A percentile compares a stretch with the other conserved stretches of the same genome.
These are phyloP conservation scores for Aspergillus candidus DNA, from an alignment of 2,329 filamentous ascomycete genomes.

Conservation along the genomic window DNA sequence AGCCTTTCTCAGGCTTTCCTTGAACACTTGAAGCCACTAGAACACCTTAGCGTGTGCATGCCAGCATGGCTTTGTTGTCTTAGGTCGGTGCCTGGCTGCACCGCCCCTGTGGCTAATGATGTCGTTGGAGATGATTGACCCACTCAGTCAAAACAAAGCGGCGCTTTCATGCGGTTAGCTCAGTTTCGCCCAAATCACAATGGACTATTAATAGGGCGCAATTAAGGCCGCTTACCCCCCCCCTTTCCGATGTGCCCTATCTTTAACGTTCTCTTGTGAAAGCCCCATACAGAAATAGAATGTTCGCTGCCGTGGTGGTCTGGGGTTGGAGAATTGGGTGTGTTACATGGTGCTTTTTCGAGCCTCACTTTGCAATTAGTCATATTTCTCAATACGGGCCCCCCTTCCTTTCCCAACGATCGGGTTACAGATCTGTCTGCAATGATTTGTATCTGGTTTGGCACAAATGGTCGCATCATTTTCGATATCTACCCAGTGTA, in stretches of 20 bases:
- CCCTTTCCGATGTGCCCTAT: too few species aligned
- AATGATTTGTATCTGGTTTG: neutral
- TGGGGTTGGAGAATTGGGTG: too few species aligned
- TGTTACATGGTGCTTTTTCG: neutral
- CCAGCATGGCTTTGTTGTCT: neutral
- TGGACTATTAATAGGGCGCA: too few species aligned
- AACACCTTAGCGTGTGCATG: too few species aligned
- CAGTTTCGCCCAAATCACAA: too few species aligned
- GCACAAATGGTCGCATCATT: constrained; percentile 1
- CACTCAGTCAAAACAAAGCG: constrained; percentile 1
- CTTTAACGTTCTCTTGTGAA: too few species aligned
- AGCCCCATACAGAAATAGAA: too few species aligned
- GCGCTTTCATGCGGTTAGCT: too few species aligned
- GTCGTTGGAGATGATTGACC: constrained; percentile 5
- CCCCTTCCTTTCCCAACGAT: neutral
- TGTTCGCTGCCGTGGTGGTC: too few species aligned
- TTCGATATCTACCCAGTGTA: constrained; percentile 26
- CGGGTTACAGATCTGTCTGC: neutral
- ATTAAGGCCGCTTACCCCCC: too few species aligned
- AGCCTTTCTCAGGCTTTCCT: too few species aligned
- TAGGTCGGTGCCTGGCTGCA: constrained; percentile 13
- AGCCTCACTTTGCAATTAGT: constrained; percentile 12
- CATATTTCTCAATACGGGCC: constrained; percentile 3
- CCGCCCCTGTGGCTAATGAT: constrained; percentile 20
- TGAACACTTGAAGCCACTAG: too few species aligned